Conservation (phyloP, 1,139 yeast species). For the Yamadazyma friedrichii region DNA sequence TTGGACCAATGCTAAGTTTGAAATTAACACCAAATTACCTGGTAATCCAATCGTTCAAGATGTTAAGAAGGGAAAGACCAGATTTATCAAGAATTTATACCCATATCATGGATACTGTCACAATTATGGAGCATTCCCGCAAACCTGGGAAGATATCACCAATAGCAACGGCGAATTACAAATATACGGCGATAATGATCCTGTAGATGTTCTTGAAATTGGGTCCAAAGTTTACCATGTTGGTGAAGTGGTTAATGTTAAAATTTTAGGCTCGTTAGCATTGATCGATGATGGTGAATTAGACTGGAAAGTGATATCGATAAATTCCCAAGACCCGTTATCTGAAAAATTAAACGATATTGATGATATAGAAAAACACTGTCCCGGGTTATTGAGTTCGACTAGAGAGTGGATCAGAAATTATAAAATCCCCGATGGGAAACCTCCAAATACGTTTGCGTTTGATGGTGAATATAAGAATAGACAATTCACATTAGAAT, state of each 20-base stretch:
- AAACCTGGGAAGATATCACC: slow-evolving; percentile 92
- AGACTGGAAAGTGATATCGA: slow-evolving; percentile 88
- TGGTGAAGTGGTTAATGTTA: slow-evolving; percentile 79
- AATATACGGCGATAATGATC: slow-evolving; percentile 85
- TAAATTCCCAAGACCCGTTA: slow-evolving; percentile 72
- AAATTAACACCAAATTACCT: slow-evolving; percentile 62
- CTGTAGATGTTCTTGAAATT: slow-evolving; percentile 86
- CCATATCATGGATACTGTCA: slow-evolving; percentile 91
- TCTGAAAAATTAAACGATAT: slow-evolving; percentile 71
- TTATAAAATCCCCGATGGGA: slow-evolving; percentile 89
- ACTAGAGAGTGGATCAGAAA: slow-evolving; percentile 90
- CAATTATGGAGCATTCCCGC: slow-evolving; percentile 93
- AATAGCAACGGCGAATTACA: slow-evolving; percentile 61
- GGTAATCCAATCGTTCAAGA: slow-evolving; percentile 88
- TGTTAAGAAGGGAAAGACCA: slow-evolving; percentile 75
- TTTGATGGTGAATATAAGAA: slow-evolving; percentile 78
- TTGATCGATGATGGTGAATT: slow-evolving; percentile 90
- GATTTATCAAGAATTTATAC: slow-evolving; percentile 84
- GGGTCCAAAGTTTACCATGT: slow-evolving; percentile 70
- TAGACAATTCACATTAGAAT: slow-evolving; percentile 69
- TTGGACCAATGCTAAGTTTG: slow-evolving; percentile 89
- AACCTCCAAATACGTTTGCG: slow-evolving; percentile 84
- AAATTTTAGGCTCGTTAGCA: slow-evolving; percentile 84
- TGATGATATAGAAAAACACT: slow-evolving; percentile 69
- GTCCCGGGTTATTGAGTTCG: slow-evolving; percentile 80